A percentile compares a stretch with the other conserved stretches of the same genome.
Evolutionary conservation across 2,329 filamentous ascomycete species (phyloP).

Genomic region (Purpureocillium lavendulum): DNA sequence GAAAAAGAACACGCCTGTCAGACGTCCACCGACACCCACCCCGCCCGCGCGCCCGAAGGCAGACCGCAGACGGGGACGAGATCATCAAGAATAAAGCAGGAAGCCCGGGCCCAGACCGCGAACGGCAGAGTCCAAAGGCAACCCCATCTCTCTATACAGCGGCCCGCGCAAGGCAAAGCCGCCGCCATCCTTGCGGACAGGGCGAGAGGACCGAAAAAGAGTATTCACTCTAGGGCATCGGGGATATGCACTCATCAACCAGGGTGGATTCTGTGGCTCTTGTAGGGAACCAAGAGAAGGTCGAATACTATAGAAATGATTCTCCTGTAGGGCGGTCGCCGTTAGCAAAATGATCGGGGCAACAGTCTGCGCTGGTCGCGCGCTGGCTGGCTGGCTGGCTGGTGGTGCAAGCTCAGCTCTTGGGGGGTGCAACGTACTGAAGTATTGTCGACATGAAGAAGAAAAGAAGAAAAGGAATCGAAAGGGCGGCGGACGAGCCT

Average conservation of each 20-base stretch:
- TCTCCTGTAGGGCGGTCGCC: slow-evolving; percentile 47
- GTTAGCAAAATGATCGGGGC: slow-evolving; percentile 13
- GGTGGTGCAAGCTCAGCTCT: too few species aligned
- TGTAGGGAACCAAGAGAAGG: slow-evolving; percentile 85
- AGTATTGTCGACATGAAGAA: slow-evolving; percentile 57
- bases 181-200: slow-evolving; percentile 56
- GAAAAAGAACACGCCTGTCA: slow-evolving; percentile 61
- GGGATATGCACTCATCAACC: slow-evolving; percentile 88
- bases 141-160: slow-evolving; percentile 70
- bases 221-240: slow-evolving; percentile 82
- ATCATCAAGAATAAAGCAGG: slow-evolving; percentile 66
- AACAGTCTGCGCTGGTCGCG: too few species aligned
- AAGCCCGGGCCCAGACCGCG: slow-evolving; percentile 2
- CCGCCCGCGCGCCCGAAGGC: slow-evolving; percentile 68
- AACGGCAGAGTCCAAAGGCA: neutral
- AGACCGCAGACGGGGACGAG: slow-evolving; percentile 67
- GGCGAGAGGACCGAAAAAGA: slow-evolving; percentile 43
- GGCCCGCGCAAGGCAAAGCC: slow-evolving; percentile 10
- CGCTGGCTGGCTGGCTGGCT: too few species aligned
- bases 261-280: slow-evolving; percentile 91
- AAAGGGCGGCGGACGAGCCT: slow-evolving; percentile 19
- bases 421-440: slow-evolving; percentile 38
- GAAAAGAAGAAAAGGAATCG: slow-evolving; percentile 34
- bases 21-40: slow-evolving; percentile 84
- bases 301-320: slow-evolving; percentile 99